phyloP scores from a whole-genome alignment of 129 eudicot genomes.

The Flaveria bidentis region DNA sequence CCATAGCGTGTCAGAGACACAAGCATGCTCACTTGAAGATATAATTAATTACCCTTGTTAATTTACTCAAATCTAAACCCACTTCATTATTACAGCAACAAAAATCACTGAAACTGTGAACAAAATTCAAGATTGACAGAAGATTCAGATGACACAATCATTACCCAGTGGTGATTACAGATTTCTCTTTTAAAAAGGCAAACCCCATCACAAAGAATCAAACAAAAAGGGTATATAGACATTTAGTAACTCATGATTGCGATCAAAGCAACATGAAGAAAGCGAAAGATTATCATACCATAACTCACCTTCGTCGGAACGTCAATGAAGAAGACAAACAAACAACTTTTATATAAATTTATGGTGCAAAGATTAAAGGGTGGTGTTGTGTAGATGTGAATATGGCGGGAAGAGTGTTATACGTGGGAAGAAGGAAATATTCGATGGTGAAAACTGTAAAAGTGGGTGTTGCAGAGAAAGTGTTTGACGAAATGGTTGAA shows the following conservation, averaged over 20 bases:
- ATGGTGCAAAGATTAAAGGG: constrained; percentile 20
- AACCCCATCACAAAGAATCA: not conserved
- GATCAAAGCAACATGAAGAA: constrained; percentile 9
- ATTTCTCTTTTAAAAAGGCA: constrained; percentile 9
- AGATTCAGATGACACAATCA: constrained; percentile 39
- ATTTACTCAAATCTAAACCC: constrained; percentile 2
- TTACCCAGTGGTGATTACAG: constrained; percentile 31
- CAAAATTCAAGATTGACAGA: constrained; percentile 16
- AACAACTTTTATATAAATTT: not conserved
- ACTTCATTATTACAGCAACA: constrained; percentile 17
- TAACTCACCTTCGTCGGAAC: not conserved
- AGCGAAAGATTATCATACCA: not conserved
- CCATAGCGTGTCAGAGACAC: constrained; percentile 33
- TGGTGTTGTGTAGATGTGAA: not conserved
- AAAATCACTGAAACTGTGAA: constrained; percentile 34
- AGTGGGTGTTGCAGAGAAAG: constrained; percentile 17
- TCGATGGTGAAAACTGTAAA: constrained; percentile 39
- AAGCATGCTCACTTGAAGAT: constrained; percentile 38
- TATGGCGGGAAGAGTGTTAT: constrained; percentile 32
- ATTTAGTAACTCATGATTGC: constrained; percentile 13
- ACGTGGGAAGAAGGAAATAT: constrained; percentile 25
- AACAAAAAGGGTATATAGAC: constrained; percentile 17
- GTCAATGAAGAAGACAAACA: too few relatives aligned
- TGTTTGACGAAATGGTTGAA: constrained; percentile 32
- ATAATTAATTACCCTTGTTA: constrained; percentile 32